Evolutionary conservation across 108 stramenopile genomes (phyloP).

Genomic region (Pseudonitzschia multiseries): DNA sequence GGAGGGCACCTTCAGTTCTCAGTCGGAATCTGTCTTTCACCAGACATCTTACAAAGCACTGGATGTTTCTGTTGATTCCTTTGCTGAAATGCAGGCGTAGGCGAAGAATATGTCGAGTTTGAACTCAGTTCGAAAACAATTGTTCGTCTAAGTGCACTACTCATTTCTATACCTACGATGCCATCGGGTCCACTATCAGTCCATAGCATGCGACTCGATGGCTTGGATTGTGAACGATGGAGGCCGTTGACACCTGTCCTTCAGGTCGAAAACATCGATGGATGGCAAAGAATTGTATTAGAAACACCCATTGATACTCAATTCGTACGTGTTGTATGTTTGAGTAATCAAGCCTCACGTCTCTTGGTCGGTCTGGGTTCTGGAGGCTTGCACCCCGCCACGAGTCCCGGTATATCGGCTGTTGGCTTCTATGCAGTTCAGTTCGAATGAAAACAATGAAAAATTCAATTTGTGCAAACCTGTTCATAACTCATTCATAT

Average conservation of each 20-base stretch:
- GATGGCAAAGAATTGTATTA: conserved; percentile 25
- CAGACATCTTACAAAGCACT: too few species aligned
- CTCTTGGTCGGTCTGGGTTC: not conserved
- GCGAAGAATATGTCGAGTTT: conserved; percentile 34
- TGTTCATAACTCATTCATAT: too few species aligned
- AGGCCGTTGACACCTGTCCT: conserved; percentile 17
- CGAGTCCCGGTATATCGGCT: not conserved
- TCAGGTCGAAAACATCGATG: conserved; percentile 25
- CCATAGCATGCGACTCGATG: conserved; percentile 21
- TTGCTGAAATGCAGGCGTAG: not conserved
- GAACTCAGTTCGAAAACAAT: conserved; percentile 10
- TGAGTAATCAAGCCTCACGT: conserved; percentile 24
- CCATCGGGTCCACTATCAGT: conserved; percentile 31
- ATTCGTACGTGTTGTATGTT: conserved; percentile 25
- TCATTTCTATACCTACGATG: conserved; percentile 24
- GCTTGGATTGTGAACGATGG: conserved; percentile 7
- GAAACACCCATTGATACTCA: conserved; percentile 22
- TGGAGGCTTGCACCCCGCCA: not conserved
- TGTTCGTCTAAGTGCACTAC: conserved; percentile 20
- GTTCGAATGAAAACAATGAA: not conserved
- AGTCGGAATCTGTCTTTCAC: too few species aligned
- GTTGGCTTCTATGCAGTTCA: not conserved
- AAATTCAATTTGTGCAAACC: not conserved
- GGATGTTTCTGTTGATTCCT: too few species aligned
- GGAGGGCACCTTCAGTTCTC: too few species aligned